Evolutionary conservation across 1,284 basidiomycete genomes (phyloP), one percentile per base, ranked within the genome.

Genomic region (Rhodotorula sp.): DNA sequence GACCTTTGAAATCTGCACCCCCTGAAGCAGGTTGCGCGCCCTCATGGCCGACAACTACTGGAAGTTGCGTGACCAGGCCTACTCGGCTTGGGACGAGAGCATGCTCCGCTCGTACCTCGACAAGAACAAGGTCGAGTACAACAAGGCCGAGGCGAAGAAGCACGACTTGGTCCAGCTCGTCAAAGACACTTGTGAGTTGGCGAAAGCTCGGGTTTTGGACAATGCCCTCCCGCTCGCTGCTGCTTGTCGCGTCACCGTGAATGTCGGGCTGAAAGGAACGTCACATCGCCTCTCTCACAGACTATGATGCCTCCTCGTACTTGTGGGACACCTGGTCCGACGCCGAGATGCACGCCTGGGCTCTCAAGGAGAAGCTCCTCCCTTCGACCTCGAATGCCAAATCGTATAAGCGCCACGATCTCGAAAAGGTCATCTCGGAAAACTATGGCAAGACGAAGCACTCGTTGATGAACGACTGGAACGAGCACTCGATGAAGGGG

Each of bases 391-490:
- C 69, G 20, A 69, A 74, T 17, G 66, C 73, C 2, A 71, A 74
- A n/a, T 64, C 67, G 29, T 51, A 67, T 37, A 73, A 84, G 76
- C 86, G 88, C 55, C 89, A 93, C 73, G 91, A 93, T 81, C 83
- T 93, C 82, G 79, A 88, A 75, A 88, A 88, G 79, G 84, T 91
- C 70, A 81, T 94, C 60, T 78, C 87, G 75, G 88, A 90, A 75
- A 89, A 93, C 82, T 95, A 93, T 80, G 73, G 82, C 53, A 84
- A 86, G 53, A 87, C 88, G 10, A 84, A 87, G 74, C 87, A 89
- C 69, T 89, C 87, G 22, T 76, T 89, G 64, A 90, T 87, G 84
- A 80, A 81, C 33, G 84, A 88, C 1, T 96, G 93, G 93, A 84
- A 85, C 62, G 91, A 95, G 77, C 87, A 85, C 57, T 88, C 90